Percentiles rank a stretch among this genome's conserved stretches.
These are phyloP conservation scores for Camelina hispida DNA, from an alignment of 345 rosid genomes.

Conservation along the genomic window DNA sequence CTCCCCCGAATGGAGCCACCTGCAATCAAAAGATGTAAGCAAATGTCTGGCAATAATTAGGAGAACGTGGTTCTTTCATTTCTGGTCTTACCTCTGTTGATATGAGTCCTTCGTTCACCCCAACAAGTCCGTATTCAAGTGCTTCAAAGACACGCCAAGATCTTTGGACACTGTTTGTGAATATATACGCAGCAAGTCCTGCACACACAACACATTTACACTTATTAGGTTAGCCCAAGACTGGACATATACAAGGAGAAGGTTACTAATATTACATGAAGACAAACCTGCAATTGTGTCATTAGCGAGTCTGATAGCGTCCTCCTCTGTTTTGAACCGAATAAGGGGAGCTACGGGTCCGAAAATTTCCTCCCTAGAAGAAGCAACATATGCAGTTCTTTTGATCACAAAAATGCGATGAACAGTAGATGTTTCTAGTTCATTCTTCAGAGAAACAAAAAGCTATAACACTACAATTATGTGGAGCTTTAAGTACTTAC, in stretches of 20 bases:
- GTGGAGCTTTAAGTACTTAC: slow-evolving; percentile 48
- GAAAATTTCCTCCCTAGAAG: slow-evolving; percentile 82
- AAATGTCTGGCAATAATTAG: background rate
- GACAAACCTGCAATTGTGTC: slow-evolving; percentile 81
- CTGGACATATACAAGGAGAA: background rate
- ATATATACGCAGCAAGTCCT: slow-evolving; percentile 95
- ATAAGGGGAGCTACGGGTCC: slow-evolving; percentile 96
- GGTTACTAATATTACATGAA: slow-evolving; percentile 12
- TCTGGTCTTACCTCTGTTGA: slow-evolving; percentile 77
- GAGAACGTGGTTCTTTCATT: slow-evolving; percentile 21
- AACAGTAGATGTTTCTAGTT: slow-evolving; percentile 16
- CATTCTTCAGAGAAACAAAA: slow-evolving; percentile 1
- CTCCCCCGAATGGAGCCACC: slow-evolving; percentile 99
- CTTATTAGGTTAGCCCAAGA: slow-evolving; percentile 19
- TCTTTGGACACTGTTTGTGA: slow-evolving; percentile 83
- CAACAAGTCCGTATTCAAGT: slow-evolving; percentile 89
- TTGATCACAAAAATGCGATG: slow-evolving; percentile 1
- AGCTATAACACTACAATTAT: background rate
- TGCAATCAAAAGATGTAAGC: slow-evolving; percentile 41
- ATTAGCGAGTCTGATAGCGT: slow-evolving; percentile 79
- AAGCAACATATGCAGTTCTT: slow-evolving; percentile 6
- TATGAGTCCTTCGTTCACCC: slow-evolving; percentile 91
- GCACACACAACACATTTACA: slow-evolving; percentile 35
- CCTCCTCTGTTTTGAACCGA: slow-evolving; percentile 88
- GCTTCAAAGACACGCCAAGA: slow-evolving; percentile 95